Evolutionary conservation across 768 basidiomycete species (phyloP).

Genomic region (Boletus fagicola): DNA sequence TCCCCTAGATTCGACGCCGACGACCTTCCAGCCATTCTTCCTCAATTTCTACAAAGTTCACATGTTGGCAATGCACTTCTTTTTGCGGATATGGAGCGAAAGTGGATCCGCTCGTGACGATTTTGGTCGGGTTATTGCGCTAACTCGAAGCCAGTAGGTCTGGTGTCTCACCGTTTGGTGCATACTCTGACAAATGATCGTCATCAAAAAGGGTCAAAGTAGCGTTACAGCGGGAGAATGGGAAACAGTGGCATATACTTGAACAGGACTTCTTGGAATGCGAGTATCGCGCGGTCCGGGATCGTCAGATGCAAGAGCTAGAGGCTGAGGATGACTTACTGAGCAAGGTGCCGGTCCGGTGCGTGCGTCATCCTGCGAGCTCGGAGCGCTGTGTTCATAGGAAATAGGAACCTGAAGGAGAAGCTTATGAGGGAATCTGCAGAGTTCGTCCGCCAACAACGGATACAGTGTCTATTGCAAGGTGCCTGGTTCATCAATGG

Average conservation of each 20-base stretch:
- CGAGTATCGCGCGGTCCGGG: slow-evolving; percentile 83
- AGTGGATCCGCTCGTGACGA: slow-evolving; percentile 75
- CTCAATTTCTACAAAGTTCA: slow-evolving; percentile 83
- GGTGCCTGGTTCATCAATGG: slow-evolving; percentile 94
- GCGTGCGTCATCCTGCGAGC: slow-evolving; percentile 22
- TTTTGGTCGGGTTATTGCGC: slow-evolving; percentile 72
- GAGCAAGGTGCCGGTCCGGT: slow-evolving; percentile 85
- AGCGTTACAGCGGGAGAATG: slow-evolving; percentile 70
- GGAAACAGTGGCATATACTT: slow-evolving; percentile 79
- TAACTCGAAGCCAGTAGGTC: slow-evolving; percentile 83
- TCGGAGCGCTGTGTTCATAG: slow-evolving; percentile 5
- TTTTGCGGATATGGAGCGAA: slow-evolving; percentile 91
- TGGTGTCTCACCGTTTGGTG: not conserved
- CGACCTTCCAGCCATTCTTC: slow-evolving; percentile 84
- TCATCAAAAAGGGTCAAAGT: slow-evolving; percentile 59
- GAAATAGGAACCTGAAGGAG: slow-evolving; percentile 71
- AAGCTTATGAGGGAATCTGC: slow-evolving; percentile 88
- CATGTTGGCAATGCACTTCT: slow-evolving; percentile 77
- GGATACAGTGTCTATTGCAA: slow-evolving; percentile 82
- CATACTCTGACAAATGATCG: slow-evolving; percentile 7
- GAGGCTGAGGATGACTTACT: slow-evolving; percentile 86
- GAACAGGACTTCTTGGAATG: slow-evolving; percentile 77
- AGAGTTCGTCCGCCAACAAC: slow-evolving; percentile 85
- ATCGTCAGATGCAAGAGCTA: slow-evolving; percentile 86
- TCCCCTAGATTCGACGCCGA: slow-evolving; percentile 64